These are phyloP conservation scores for Vitellaria paradoxa DNA, from an alignment of 179 eudicot genomes.

Conservation along the genomic window DNA sequence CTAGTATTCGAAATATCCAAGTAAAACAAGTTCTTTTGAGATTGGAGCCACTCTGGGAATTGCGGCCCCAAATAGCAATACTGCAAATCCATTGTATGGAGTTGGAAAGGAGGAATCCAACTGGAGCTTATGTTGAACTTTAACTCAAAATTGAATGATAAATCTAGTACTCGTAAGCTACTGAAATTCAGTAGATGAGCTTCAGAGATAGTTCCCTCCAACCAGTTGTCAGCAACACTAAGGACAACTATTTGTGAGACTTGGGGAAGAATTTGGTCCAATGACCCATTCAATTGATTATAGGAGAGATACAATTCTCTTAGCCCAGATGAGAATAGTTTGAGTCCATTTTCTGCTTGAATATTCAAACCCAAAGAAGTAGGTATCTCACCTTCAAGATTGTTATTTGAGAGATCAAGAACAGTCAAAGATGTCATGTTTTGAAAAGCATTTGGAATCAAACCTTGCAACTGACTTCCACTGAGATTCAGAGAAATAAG, in stretches of 20 bases:
- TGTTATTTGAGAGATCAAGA: conserved; percentile 4
- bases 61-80: neutral
- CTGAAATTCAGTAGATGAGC: conserved; percentile 4
- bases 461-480: neutral
- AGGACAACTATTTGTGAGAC: neutral
- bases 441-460: neutral
- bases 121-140: neutral
- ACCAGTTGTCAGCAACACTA: neutral
- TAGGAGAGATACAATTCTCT: neutral
- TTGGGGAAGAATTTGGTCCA: neutral
- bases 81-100: neutral
- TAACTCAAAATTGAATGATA: neutral
- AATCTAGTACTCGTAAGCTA: neutral
- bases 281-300: neutral
- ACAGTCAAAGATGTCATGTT: conserved; percentile 2
- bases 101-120: conserved; percentile 11
- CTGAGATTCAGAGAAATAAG: neutral
- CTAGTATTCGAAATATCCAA: neutral
- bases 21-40: neutral
- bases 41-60: neutral
- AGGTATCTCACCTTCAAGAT: neutral
- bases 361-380: neutral
- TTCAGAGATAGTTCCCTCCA: neutral
- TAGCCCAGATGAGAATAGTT: too few relatives aligned
- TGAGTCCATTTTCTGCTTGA: too few relatives aligned